A percentile compares a stretch with the other conserved stretches of the same genome.
Conservation (phyloP, 2,329 filamentous ascomycete genomes). For the Sporothrix phasma region DNA sequence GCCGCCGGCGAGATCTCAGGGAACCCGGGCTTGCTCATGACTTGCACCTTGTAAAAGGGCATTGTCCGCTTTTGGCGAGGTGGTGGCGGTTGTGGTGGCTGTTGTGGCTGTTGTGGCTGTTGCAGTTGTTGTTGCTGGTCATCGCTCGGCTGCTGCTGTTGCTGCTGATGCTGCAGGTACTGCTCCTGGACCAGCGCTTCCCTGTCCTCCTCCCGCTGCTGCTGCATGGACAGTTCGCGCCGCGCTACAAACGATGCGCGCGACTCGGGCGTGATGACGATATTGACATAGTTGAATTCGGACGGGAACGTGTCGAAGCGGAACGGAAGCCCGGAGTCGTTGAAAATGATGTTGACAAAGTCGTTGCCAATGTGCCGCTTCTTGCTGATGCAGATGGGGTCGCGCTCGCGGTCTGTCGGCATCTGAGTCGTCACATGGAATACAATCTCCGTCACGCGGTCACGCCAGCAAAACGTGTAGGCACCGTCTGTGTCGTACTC, state of each 20-base stretch:
- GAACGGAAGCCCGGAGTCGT: conserved; percentile 86
- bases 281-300: conserved; percentile 94
- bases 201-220: conserved; percentile 19
- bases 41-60: conserved; percentile 77
- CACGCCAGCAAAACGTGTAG: conserved; percentile 87
- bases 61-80: conserved; percentile 6
- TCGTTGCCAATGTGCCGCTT: conserved; percentile 96
- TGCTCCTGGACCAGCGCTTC: neutral
- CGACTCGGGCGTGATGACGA: conserved; percentile 85
- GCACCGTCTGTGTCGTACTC: conserved; percentile 71
- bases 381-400: conserved; percentile 70
- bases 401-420: conserved; percentile 73
- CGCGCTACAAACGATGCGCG: conserved; percentile 64
- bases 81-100: conserved; percentile 21
- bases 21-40: conserved; percentile 80
- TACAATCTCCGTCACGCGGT: conserved; percentile 87
- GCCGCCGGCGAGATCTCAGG: conserved; percentile 86
- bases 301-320: conserved; percentile 86
- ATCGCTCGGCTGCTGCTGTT: neutral
- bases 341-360: conserved; percentile 96
- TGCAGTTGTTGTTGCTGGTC: conserved; percentile 15
- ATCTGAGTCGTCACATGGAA: conserved; percentile 97
- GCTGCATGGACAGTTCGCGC: conserved; percentile 32
- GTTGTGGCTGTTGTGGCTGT: conserved; percentile 13
- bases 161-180: neutral